Evolutionary conservation across 805 yeast species (phyloP).

Genomic region (Myxozyma melibiosi): DNA sequence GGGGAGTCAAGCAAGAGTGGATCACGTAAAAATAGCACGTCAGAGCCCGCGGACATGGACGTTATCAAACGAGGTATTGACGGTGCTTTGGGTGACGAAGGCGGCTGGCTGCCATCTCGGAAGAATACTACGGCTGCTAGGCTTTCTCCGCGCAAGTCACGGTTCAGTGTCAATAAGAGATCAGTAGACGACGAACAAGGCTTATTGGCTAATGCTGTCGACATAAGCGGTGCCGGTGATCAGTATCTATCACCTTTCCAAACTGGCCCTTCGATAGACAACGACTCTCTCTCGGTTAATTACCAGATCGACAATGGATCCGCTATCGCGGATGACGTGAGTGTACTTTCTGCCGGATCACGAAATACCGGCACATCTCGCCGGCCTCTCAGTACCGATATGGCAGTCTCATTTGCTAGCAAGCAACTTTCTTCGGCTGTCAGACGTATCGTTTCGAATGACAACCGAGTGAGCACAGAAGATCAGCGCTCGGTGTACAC

Average conservation of each 20-base stretch:
- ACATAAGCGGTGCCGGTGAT: neutral
- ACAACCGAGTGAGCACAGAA: neutral
- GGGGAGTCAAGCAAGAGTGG: no score
- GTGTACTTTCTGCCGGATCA: neutral
- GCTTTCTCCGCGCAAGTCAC: neutral
- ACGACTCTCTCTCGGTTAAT: neutral
- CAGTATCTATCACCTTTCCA: slow-evolving; percentile 1
- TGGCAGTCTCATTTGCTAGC: neutral
- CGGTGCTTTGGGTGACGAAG: slow-evolving; percentile 4
- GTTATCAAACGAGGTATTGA: neutral
- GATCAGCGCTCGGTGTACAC: neutral
- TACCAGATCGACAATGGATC: neutral
- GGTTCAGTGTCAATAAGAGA: neutral
- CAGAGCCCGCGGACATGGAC: neutral
- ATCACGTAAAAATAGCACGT: neutral
- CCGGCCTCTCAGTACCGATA: neutral
- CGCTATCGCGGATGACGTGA: neutral
- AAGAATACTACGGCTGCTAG: neutral
- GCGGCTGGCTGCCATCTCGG: slow-evolving; percentile 1
- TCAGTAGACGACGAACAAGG: slow-evolving; percentile 3
- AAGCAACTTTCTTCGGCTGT: slow-evolving; percentile 6
- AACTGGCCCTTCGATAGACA: neutral
- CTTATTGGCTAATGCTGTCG: neutral
- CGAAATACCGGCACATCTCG: neutral
- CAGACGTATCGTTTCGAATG: slow-evolving; percentile 14